Evolutionary conservation across 192 early-diverging fungal genomes (phyloP), one percentile per base, ranked within the genome.

Genomic region (Pecoramyces ruminantium): DNA sequence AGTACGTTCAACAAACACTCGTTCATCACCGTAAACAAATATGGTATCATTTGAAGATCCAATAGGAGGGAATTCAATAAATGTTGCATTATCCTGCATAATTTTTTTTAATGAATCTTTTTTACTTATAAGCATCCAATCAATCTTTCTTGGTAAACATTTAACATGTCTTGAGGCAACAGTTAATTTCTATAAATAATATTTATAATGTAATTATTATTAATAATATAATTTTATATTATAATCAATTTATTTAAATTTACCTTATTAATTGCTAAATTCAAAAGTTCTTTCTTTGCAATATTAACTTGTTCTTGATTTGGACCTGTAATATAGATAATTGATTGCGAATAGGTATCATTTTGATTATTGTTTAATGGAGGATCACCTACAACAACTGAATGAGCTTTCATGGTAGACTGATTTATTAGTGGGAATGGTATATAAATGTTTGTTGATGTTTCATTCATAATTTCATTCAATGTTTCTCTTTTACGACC

Each of bases 1-100:
- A 14, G 93, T 91, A 29, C 94, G 85, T 78, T 93, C 92, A 28
- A 93, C 89, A 84, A 92, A 93, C 13, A 94, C 89, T 29, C 83
- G 81, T 78, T 91, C 89, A 79, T 92, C 91, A 15, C 93, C 93
- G 83, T 86, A 87, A 16, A 95, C 89, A 27, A 84, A 85, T 29
- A 94, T 83, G 30, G 83, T 85, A 78, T 85, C 89, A 42, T 81
- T 79, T 6, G 83, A 83, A 51, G 85, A 86, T 5, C 93, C 94
- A 29, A 93, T 83, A 11, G 86, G 81, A 11, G 94, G 92, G 38
- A 93, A 86, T n/a, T 83, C 79, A 67, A 94, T 84, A 78, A 89
- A 86, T 21, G 90, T 86, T 42, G 88, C 93, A 87, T 95, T 95
- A 82, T 95, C 93, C 38, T 85, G 83, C 92, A 94, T 93, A 81